Evolutionary conservation across 495 filamentous ascomycete genomes (phyloP), one percentile per base, ranked within the genome.

Genomic region (Penicilliopsis zonata): DNA sequence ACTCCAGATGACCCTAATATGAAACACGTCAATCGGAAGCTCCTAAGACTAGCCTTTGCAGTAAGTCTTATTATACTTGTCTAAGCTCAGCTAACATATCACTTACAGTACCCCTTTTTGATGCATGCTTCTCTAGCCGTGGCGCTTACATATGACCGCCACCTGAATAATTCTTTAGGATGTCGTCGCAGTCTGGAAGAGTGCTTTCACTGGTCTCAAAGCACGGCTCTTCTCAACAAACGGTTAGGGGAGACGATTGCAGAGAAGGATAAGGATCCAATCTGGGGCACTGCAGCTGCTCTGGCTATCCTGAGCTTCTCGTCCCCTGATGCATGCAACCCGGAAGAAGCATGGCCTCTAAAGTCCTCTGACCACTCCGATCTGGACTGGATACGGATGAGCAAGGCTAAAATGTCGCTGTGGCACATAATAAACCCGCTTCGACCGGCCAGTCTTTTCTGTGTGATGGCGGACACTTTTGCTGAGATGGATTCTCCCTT

Each of bases 111-210:
- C 36, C 63, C 64, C 9, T 61, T 41, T 30, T 37, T 69, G 34
- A 67, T 69, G 63, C 64, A 69, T 36, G 57, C 56, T 28, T 52
- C 55, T 33, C 46, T 67, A 28, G 57, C 56, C 1, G 48, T 65
- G 34, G 52, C 61, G 18, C 33, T 56, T 23, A 45, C 55, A 22
- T 59, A 69, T 36, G 61, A 69, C 42, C 59, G 60, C 35, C 39
- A 63, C 42, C 45, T 59, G 7, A 61, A 53, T 39, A 18, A 24
- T 19, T 31, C 47, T 1, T 9, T 31, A 16, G 28, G 19, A 31
- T 12, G 9, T 27, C 48, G 35, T 13, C 56, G 55, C 29, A 58
- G 40, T 31, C 23, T 53, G 29, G 49, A 53, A 42, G 62, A 61
- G 33, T 57, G 45, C 14, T 61, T 61, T 33, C 62, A 68, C 46